Percentiles rank a stretch among this genome's conserved stretches.
phyloP scores from a whole-genome alignment of 2,329 filamentous ascomycete genomes.

The Talaromyces sp. region DNA sequence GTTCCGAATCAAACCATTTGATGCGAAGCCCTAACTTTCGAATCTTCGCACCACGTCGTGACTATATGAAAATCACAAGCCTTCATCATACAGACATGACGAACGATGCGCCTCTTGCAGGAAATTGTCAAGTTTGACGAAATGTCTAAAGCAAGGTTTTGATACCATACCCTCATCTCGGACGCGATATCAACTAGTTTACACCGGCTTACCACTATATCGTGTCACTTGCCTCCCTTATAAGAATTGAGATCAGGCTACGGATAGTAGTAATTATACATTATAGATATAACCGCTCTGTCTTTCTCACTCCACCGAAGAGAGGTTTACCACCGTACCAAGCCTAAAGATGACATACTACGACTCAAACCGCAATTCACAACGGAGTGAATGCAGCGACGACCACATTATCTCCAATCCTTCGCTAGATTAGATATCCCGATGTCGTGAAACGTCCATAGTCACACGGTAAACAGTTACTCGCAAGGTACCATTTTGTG shows the following conservation, averaged over 20 bases:
- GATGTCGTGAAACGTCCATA: neutral
- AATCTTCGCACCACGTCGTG: neutral
- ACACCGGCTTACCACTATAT: neutral
- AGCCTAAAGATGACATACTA: neutral
- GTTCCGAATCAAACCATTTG: neutral
- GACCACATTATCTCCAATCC: neutral
- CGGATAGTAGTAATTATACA: conserved; percentile 1
- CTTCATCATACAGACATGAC: neutral
- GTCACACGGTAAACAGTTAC: neutral
- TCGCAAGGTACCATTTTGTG: neutral
- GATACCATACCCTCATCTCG: neutral
- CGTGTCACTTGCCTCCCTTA: neutral
- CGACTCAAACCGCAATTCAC: no score
- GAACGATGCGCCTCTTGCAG: neutral
- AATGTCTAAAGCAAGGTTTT: no score
- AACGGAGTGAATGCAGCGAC: neutral
- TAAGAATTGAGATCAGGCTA: neutral
- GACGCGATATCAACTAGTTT: neutral
- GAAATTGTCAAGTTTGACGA: neutral
- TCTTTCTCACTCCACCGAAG: neutral
- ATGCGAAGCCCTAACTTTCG: neutral
- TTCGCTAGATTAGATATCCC: neutral
- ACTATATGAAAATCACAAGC: neutral
- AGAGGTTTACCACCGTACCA: neutral
- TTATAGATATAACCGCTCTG: neutral